phyloP scores from a whole-genome alignment of 176 grass and related monocot genomes.

The Cenchrus americanus region DNA sequence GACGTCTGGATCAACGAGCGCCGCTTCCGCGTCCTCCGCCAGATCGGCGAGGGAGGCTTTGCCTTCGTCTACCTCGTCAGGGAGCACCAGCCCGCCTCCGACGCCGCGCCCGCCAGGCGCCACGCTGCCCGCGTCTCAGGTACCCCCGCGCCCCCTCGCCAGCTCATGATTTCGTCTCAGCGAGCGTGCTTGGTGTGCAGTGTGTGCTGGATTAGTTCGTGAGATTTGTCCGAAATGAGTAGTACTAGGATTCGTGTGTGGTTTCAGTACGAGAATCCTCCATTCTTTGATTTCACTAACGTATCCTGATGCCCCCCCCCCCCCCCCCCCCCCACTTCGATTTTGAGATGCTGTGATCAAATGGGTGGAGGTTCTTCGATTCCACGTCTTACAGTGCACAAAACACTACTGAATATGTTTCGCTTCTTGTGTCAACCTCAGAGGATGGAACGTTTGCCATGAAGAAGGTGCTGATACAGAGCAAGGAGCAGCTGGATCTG shows the following conservation, averaged over 20 bases:
- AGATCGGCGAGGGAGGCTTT: constrained; percentile 96
- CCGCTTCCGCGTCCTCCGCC: constrained; percentile 79
- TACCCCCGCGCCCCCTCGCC: not conserved
- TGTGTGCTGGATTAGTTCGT: not conserved
- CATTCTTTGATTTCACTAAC: not conserved
- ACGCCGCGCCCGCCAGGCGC: constrained; percentile 29
- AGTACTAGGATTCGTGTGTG: not conserved
- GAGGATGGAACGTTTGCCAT: constrained; percentile 87
- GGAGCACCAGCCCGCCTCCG: constrained; percentile 58
- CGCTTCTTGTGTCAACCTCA: constrained; percentile 36
- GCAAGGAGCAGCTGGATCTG: constrained; percentile 87
- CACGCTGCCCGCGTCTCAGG: constrained; percentile 77
- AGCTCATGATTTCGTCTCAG: constrained; percentile 1
- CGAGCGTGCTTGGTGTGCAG: not conserved
- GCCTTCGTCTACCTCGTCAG: constrained; percentile 95
- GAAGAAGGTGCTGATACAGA: constrained; percentile 94
- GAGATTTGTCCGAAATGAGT: not conserved
- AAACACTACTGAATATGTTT: not conserved
- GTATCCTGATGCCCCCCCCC: not conserved
- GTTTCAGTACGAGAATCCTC: not conserved
- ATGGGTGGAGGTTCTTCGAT: not conserved
- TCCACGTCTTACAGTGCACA: not conserved
- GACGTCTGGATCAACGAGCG: constrained; percentile 98
- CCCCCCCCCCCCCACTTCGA: not conserved
- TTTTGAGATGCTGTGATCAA: not conserved